phyloP scores from a whole-genome alignment of 2,329 filamentous ascomycete species.

The Colletotrichum sp. region DNA sequence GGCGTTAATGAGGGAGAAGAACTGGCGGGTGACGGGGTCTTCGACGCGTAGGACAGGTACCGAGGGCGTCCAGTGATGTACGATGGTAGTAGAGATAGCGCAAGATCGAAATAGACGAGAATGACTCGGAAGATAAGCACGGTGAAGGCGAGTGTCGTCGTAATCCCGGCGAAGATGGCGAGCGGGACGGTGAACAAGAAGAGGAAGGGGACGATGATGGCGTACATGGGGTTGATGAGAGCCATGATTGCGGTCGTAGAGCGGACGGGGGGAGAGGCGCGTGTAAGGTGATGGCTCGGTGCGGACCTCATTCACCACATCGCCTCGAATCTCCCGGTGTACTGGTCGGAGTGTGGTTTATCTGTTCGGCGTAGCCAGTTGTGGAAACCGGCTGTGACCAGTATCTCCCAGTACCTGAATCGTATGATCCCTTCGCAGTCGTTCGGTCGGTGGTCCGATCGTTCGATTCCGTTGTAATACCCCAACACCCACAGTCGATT shows the following conservation, averaged over 20 bases:
- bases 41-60: constrained; percentile 31
- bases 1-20: constrained; percentile 23
- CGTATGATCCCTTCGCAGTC: constrained; percentile 15
- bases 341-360: background rate
- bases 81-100: constrained; percentile 60
- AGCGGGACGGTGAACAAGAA: constrained; percentile 68
- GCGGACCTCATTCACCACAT: background rate
- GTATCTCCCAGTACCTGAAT: constrained; percentile 12
- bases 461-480: constrained; percentile 12
- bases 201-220: constrained; percentile 66
- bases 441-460: constrained; percentile 20
- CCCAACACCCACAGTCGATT: constrained; percentile 5
- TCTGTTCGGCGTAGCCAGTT: background rate
- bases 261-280: background rate
- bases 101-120: constrained; percentile 68
- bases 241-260: constrained; percentile 44
- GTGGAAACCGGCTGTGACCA: background rate
- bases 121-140: constrained; percentile 65
- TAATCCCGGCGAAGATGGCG: constrained; percentile 66
- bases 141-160: constrained; percentile 65
- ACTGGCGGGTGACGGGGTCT: constrained; percentile 22
- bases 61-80: constrained; percentile 51
- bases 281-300: background rate
- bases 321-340: background rate
- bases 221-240: constrained; percentile 58